Base-by-base conservation (phyloP, 495 filamentous ascomycete species). In the Aspergillus sparsus region DNA sequence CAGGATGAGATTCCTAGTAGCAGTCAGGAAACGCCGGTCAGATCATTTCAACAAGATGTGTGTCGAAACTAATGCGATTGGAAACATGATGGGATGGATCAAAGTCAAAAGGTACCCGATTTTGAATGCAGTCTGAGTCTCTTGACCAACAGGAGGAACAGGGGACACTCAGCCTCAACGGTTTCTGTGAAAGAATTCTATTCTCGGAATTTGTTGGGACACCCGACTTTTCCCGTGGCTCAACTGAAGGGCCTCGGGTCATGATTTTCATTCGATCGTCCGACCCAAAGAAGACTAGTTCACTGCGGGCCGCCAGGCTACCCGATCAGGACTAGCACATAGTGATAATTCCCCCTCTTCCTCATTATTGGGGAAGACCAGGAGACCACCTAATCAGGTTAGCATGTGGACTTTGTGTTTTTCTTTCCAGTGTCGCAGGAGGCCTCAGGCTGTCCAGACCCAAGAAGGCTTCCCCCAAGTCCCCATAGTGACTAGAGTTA, bases 161-260 rank as follows among this genome's bases (percentile, higher is more conserved):
- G 32, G 18, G 21, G 13, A 9, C 36, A 9, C 51, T 53, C 7
- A 45, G 42, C 15, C 56, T 59, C 57, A 59, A 59, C 57, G 47
- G 57, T 59, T 59, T 53, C 49, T 53, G 49, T 15, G 34, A 34
- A 45, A 44, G 53, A 6, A 56, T 41, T 10, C 32, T 21, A 56
- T 7, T n/a, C 3, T 33, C 32, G 13, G 41, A 33, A 46, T 32
- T 49, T 49, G 49, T 60, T 54, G 60, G 54, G 33, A 12, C 15
- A n/a, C 62, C 65, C 65, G 65, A 51, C 52, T 64, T 67, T n/a
- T 62, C 62, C 65, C 65, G 65, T 33, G 12, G 35, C 59, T 57
- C 62, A 61, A 64, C 65, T 60, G 55, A 58, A 54, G 27, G 53
- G 37, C 62, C 62, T 61, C 59, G 62, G 58, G 50, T 47, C n/a